Conservation (phyloP, 192 early-diverging fungal genomes). For the Backusella parvicylindrica region DNA sequence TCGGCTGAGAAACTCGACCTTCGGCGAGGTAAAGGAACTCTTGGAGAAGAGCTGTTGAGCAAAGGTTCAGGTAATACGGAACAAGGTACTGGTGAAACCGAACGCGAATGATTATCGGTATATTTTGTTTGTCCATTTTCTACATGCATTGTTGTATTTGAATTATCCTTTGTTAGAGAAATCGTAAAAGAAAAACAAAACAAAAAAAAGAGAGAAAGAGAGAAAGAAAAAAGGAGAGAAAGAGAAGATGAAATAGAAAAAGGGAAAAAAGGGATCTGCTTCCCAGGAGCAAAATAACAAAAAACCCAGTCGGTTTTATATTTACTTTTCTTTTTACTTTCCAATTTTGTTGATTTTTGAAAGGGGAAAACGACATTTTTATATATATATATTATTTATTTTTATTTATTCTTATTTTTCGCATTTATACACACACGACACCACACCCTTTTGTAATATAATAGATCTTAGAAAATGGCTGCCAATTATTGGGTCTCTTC, state of each 20-base stretch:
- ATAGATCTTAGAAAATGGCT: conserved; percentile 45
- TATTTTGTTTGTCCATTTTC: conserved; percentile 2
- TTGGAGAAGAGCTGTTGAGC: not conserved
- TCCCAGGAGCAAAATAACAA: not conserved
- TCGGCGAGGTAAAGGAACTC: conserved; percentile 1
- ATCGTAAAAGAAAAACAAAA: not conserved
- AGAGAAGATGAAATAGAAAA: not conserved
- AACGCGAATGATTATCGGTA: not conserved
- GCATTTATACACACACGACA: not conserved
- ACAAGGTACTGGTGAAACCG: conserved; percentile 14
- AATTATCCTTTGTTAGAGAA: not conserved
- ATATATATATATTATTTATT: not conserved
- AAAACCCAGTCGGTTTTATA: not conserved
- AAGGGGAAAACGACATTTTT: not conserved
- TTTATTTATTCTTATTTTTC: not conserved
- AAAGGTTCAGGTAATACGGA: not conserved
- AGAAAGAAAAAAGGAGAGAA: not conserved
- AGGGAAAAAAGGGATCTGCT: not conserved
- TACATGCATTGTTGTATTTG: not conserved
- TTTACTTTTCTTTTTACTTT: not conserved
- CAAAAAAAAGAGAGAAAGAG: not conserved
- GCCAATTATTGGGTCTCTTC: conserved; percentile 75
- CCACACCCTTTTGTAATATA: not conserved
- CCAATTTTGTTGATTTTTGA: not conserved
- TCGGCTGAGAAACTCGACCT: conserved; percentile 1